phyloP scores from a whole-genome alignment of 257 asterid genomes.

The Petunia secreta region DNA sequence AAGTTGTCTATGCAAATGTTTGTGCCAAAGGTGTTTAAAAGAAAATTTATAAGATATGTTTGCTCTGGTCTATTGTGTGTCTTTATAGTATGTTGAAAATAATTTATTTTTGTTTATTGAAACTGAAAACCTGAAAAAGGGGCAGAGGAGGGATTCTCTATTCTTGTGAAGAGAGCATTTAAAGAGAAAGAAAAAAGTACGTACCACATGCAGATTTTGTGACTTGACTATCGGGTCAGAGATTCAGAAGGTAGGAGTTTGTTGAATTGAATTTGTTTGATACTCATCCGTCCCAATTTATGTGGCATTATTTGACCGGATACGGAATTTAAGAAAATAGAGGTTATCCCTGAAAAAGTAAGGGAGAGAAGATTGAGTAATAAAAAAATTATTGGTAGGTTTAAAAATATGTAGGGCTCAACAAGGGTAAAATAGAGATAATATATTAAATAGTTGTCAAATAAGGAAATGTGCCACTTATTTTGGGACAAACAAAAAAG shows the following conservation, averaged over 20 bases:
- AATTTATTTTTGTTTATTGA: slow-evolving; percentile 26
- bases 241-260: slow-evolving; percentile 27
- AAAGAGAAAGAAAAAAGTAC: slow-evolving; percentile 37
- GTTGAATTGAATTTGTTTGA: slow-evolving; percentile 33
- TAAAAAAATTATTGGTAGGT: too few species aligned
- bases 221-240: slow-evolving; percentile 64
- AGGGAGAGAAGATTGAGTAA: too few species aligned
- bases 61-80: slow-evolving; percentile 24
- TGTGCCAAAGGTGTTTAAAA: not conserved
- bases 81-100: slow-evolving; percentile 17
- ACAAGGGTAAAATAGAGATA: too few species aligned
- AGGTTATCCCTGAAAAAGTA: too few species aligned
- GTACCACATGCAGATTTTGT: slow-evolving; percentile 67
- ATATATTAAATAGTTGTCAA: too few species aligned
- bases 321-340: too few species aligned
- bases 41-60: not conserved
- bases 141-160: slow-evolving; percentile 29
- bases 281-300: slow-evolving; percentile 4
- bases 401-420: too few species aligned
- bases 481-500: too few species aligned
- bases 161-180: slow-evolving; percentile 41
- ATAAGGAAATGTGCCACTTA: too few species aligned
- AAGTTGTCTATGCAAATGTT: not conserved
- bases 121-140: slow-evolving; percentile 42
- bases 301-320: too few species aligned